A percentile compares a stretch with the other conserved stretches of the same genome.
Conservation (phyloP, 495 filamentous ascomycete genomes). For the Neurospora sp. region DNA sequence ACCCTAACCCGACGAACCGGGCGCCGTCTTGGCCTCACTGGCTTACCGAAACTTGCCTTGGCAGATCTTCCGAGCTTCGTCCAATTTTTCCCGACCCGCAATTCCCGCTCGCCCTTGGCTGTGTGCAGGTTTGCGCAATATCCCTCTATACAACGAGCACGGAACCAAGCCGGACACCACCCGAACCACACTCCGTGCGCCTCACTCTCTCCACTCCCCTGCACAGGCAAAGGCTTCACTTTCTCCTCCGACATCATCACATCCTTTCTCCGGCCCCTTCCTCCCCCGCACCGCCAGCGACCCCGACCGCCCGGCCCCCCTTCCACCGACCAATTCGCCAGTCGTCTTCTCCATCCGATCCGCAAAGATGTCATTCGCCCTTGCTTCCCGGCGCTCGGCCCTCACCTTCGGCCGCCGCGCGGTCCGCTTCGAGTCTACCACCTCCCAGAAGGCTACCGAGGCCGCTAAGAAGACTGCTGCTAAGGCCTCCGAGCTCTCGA, state of each 20-base stretch:
- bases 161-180: background rate
- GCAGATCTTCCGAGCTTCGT: conserved; percentile 26
- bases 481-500: conserved; percentile 50
- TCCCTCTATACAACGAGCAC: conserved; percentile 4
- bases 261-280: conserved; percentile 7
- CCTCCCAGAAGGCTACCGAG: conserved; percentile 48
- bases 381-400: conserved; percentile 24
- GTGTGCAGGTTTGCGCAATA: conserved; percentile 18
- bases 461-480: conserved; percentile 58
- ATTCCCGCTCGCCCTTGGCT: conserved; percentile 1
- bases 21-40: background rate
- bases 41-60: conserved; percentile 13
- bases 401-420: conserved; percentile 31
- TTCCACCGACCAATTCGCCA: background rate
- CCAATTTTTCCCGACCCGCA: conserved; percentile 18
- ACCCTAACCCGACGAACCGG: background rate
- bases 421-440: conserved; percentile 40
- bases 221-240: background rate
- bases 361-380: conserved; percentile 21
- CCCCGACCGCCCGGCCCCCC: background rate
- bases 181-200: background rate
- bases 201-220: background rate
- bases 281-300: conserved; percentile 5
- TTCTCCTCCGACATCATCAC: background rate
- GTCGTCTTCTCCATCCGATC: background rate